A percentile compares a stretch with the other conserved stretches of the same genome.
phyloP scores from a whole-genome alignment of 108 stramenopile genomes.

The Nitzschia palea region DNA sequence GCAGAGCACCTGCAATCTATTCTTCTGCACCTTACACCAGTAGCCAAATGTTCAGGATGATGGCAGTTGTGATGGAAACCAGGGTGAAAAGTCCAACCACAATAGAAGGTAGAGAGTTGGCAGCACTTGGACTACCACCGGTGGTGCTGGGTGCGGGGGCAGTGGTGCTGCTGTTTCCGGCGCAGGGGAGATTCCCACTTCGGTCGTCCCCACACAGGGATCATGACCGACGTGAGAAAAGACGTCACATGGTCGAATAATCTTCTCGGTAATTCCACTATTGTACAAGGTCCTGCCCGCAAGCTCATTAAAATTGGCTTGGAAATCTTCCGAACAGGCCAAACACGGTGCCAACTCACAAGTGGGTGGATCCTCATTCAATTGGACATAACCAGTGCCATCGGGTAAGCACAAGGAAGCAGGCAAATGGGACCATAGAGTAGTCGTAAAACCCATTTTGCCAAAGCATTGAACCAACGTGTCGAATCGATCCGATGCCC shows the following conservation, averaged over 20 bases:
- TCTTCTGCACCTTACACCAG: too few species aligned
- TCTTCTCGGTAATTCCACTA: conserved; percentile 25
- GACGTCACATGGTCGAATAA: conserved; percentile 9
- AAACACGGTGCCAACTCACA: conserved; percentile 26
- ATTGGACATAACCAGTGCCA: not conserved
- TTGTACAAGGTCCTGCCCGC: conserved; percentile 19
- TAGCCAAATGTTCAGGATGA: too few species aligned
- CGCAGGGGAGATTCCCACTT: not conserved
- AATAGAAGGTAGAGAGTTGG: too few species aligned
- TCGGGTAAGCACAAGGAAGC: conserved; percentile 22
- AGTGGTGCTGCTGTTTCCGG: not conserved
- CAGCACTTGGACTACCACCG: too few species aligned
- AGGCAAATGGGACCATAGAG: conserved; percentile 28
- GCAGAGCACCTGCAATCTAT: too few species aligned
- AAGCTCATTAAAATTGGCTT: conserved; percentile 22
- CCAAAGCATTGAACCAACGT: conserved; percentile 16
- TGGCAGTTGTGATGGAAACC: too few species aligned
- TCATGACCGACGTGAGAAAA: conserved; percentile 24
- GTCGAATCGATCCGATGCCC: not conserved
- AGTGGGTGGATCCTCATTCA: conserved; percentile 15
- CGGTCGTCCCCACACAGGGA: conserved; percentile 13
- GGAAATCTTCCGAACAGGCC: conserved; percentile 11
- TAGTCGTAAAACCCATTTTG: conserved; percentile 16
- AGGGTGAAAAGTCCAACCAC: too few species aligned
- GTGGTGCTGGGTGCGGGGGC: not conserved